Conservation (phyloP, 805 yeast species). For the Metschnikowia henanensis region DNA sequence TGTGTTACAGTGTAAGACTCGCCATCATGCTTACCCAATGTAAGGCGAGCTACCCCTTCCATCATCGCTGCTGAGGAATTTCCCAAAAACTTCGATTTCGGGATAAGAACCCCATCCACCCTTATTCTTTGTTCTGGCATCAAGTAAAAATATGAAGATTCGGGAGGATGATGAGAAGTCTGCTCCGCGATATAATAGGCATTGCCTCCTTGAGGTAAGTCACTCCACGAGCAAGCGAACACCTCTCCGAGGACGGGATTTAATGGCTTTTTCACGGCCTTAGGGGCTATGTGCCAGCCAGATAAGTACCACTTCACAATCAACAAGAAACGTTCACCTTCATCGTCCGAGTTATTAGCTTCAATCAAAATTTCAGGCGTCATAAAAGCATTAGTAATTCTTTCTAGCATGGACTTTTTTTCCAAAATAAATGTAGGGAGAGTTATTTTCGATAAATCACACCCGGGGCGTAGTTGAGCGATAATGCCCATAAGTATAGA, state of each 20-base stretch:
- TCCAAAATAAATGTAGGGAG: slow-evolving; percentile 94
- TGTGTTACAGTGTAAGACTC: slow-evolving; percentile 87
- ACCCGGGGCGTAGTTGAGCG: slow-evolving; percentile 88
- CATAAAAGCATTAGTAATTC: slow-evolving; percentile 85
- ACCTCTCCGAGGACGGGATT: slow-evolving; percentile 94
- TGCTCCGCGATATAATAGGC: slow-evolving; percentile 93
- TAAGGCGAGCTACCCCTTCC: slow-evolving; percentile 83
- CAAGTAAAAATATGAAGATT: slow-evolving; percentile 87
- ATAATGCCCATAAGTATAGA: slow-evolving; percentile 84
- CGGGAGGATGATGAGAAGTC: slow-evolving; percentile 98
- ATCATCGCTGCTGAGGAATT: slow-evolving; percentile 96
- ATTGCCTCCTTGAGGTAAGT: slow-evolving; percentile 33
- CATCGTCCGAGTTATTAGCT: slow-evolving; percentile 63
- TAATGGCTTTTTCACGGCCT: slow-evolving; percentile 96
- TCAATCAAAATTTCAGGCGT: slow-evolving; percentile 73
- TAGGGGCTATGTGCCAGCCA: slow-evolving; percentile 98
- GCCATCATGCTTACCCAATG: slow-evolving; percentile 58
- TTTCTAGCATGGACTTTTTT: slow-evolving; percentile 93
- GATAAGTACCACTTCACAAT: slow-evolving; percentile 90
- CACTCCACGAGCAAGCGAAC: slow-evolving; percentile 91
- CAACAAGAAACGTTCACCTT: slow-evolving; percentile 65
- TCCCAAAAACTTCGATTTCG: slow-evolving; percentile 86
- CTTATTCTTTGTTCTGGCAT: slow-evolving; percentile 79
- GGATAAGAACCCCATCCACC: slow-evolving; percentile 86
- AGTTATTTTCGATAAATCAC: slow-evolving; percentile 87